Evolutionary conservation across 495 filamentous ascomycete species (phyloP), one percentile per base, ranked within the genome.

Genomic region (Lichenothelia convexa): DNA sequence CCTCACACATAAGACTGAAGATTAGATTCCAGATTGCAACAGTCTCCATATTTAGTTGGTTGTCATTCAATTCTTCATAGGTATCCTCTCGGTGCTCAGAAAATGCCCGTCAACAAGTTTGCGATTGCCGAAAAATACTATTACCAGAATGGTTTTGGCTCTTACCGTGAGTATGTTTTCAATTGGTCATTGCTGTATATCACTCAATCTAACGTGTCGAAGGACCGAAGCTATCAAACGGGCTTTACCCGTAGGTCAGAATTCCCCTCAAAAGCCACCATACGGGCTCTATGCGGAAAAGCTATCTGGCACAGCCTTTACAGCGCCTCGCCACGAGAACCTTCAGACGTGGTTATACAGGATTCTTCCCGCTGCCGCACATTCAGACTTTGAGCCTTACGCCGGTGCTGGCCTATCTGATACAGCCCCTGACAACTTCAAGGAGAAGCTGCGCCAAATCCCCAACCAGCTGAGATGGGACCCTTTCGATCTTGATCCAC

Each of bases 301-400:
- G 23, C 30, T 46, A 22, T 38, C 31, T 5, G 35, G 33, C 3
- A 30, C 36, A 2, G 31, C 35, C 6, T 46, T 46, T 29, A 33
- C 39, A 13, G 42, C 40, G 15, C 15, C 40, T 4, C 36, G 44
- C n/a, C 17, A 30, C 17, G 29, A 38, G 11, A 34, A 44, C 6
- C 35, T 35, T 13, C 29, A 36, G 19, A 34, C 35, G 7, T 46
- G 40, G 35, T 29, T 46, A 31, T 46, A 46, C 27, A 39, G 43
- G 4, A 38, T 43, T 31, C 34, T 34, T 17, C 40, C 43, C 18
- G 24, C 43, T 11, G 39, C 39, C n/a, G 39, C 35, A 13, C 43
- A 46, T 32, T 18, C 19, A 11, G 27, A 9, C 5, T 30, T 15
- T 20, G 24, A 27, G 24, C n/a, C n/a, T n/a, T n/a, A n/a, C n/a